Evolutionary conservation across 1,139 yeast genomes (phyloP), one percentile per base, ranked within the genome.

Genomic region (Candida buenavistaensis): DNA sequence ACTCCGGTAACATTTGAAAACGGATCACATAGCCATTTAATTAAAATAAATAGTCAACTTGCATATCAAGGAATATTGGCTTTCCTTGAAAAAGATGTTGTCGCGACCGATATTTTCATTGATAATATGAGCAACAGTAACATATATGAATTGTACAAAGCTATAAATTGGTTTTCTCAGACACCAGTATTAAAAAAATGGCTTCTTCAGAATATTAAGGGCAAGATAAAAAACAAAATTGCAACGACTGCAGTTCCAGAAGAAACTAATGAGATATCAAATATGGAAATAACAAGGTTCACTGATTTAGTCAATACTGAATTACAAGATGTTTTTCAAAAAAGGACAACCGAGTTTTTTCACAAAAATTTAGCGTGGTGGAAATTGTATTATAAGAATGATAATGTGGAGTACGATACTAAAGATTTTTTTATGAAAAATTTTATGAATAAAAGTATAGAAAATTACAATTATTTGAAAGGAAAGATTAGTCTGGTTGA

Each of bases 351-450:
- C 6, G 44, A 39, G 1, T 67, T 57, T 39, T 67, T 71, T 52
- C 47, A 43, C 7, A 51, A 47, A 17, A 58, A 53, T 14, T 55
- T 71, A 28, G 47, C 50, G 19, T 71, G 76, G 76, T 70, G 73
- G 72, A 68, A 58, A 41, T 51, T 71, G 13, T 71, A 71, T 46
- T 57, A 55, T 39, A 62, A 59, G 33, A 70, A 70, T 41, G 77
- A 71, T 40, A 69, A 70, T 41, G 69, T 71, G 11, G 75, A 69
- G 48, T 70, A 70, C 40, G 68, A 62, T 34, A 50, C 70, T 29
- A 69, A 68, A 38, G 75, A 70, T 38, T 68, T 46, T 40, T 62
- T 70, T 37, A 54, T 44, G 32, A 33, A 43, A 6, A 49, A 59
- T 22, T 70, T 68, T 45, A 67, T 71, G 74, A 54, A 48, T 37